Percentiles rank a stretch among this genome's conserved stretches.
Conservation (phyloP, 2,329 filamentous ascomycete species). For the Fragosphaeria purpurea region DNA sequence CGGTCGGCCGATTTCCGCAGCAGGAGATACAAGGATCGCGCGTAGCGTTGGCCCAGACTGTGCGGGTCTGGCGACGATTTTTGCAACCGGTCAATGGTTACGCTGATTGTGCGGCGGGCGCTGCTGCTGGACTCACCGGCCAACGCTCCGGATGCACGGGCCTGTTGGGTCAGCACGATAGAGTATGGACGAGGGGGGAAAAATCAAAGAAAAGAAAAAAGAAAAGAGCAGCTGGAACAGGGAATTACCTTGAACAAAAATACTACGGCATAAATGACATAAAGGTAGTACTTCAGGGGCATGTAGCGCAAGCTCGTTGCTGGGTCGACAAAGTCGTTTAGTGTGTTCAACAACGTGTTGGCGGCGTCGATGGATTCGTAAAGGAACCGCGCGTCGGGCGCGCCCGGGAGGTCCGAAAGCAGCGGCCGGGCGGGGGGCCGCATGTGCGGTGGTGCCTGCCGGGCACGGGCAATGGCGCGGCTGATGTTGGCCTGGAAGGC, state of each 20-base stretch:
- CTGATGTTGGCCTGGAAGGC: conserved; percentile 62
- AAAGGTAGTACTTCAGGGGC: conserved; percentile 54
- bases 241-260: conserved; percentile 50
- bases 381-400: conserved; percentile 55
- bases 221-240: too few relatives aligned
- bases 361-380: conserved; percentile 57
- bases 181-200: not conserved
- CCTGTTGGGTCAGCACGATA: conserved; percentile 21
- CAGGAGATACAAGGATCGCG: conserved; percentile 47
- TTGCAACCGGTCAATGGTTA: conserved; percentile 49
- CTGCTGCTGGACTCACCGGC: conserved; percentile 42
- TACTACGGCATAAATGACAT: conserved; percentile 52
- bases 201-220: not conserved
- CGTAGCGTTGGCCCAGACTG: conserved; percentile 51
- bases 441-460: conserved; percentile 22
- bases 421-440: conserved; percentile 23
- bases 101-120: conserved; percentile 46
- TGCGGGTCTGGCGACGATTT: conserved; percentile 47
- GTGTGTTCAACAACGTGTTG: conserved; percentile 48
- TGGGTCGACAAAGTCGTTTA: conserved; percentile 50
- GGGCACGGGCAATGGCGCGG: conserved; percentile 31
- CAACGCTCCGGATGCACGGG: conserved; percentile 49
- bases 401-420: conserved; percentile 44
- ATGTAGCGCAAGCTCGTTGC: conserved; percentile 51
- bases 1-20: conserved; percentile 34